Evolutionary conservation across 2,329 filamentous ascomycete genomes (phyloP).

Genomic region (Eutypella sp.): DNA sequence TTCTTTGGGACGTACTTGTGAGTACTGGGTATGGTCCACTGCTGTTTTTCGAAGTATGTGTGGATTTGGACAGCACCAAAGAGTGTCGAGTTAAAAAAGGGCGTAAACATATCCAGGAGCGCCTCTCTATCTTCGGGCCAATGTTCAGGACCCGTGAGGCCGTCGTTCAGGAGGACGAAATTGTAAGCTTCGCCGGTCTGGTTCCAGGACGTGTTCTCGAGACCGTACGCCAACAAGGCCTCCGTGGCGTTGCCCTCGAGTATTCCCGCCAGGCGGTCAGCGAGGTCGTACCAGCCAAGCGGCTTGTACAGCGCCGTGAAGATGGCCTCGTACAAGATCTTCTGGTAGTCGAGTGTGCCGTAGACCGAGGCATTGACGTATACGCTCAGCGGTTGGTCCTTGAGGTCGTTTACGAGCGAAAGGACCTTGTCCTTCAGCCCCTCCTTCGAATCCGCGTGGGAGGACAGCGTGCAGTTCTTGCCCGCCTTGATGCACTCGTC

Average conservation of each 20-base stretch:
- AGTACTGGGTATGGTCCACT: constrained; percentile 25
- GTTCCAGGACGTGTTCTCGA: constrained; percentile 7
- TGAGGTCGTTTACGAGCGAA: constrained; percentile 27
- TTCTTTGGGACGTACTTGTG: constrained; percentile 23
- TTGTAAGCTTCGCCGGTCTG: constrained; percentile 22
- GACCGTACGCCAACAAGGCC: constrained; percentile 31
- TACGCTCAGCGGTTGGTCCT: constrained; percentile 33
- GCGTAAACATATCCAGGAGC: constrained; percentile 30
- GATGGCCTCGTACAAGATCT: constrained; percentile 31
- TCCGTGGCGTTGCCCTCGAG: constrained; percentile 36
- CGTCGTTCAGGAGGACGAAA: constrained; percentile 28
- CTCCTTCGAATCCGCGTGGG: constrained; percentile 30
- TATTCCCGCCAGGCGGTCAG: constrained; percentile 28
- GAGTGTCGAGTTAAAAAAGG: constrained; percentile 27
- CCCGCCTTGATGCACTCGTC: constrained; percentile 44
- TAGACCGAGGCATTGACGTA: constrained; percentile 38
- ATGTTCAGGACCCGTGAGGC: constrained; percentile 21
- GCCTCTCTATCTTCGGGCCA: constrained; percentile 29
- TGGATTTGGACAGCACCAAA: constrained; percentile 24
- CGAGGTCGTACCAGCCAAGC: constrained; percentile 30
- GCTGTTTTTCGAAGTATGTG: constrained; percentile 23
- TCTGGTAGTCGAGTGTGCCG: constrained; percentile 32
- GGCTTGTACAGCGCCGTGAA: constrained; percentile 37
- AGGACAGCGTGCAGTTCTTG: constrained; percentile 37
- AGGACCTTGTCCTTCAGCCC: constrained; percentile 29